Conservation (phyloP, 805 yeast species). For the Saccharomycopsis malanga region DNA sequence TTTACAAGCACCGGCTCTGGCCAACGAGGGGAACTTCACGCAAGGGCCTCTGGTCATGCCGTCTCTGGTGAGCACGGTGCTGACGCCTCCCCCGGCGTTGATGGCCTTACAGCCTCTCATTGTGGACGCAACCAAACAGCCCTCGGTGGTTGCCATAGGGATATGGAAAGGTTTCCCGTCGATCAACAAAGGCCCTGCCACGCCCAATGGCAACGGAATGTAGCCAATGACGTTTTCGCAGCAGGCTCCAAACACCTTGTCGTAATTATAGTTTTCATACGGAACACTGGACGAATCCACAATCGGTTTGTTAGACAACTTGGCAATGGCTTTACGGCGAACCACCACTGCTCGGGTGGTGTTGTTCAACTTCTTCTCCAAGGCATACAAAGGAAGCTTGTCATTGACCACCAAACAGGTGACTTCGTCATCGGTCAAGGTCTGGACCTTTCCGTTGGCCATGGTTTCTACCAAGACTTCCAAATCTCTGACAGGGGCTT, state of each 20-base stretch:
- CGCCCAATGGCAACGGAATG: slow-evolving; percentile 95
- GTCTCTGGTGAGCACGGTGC: slow-evolving; percentile 85
- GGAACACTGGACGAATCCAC: slow-evolving; percentile 71
- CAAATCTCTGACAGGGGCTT: slow-evolving; percentile 39
- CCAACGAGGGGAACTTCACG: slow-evolving; percentile 76
- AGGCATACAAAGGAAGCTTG: slow-evolving; percentile 83
- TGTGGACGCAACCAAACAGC: slow-evolving; percentile 95
- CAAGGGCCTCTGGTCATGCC: slow-evolving; percentile 99
- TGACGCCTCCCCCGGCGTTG: slow-evolving; percentile 94
- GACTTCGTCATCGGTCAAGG: slow-evolving; percentile 67
- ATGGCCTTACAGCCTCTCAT: slow-evolving; percentile 99
- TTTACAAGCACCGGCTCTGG: slow-evolving; percentile 91
- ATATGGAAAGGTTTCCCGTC: slow-evolving; percentile 85
- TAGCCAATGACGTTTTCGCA: slow-evolving; percentile 98
- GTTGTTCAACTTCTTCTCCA: slow-evolving; percentile 86
- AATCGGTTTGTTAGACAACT: slow-evolving; percentile 73
- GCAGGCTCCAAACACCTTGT: slow-evolving; percentile 96
- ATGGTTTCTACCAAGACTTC: slow-evolving; percentile 58
- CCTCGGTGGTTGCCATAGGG: slow-evolving; percentile 99
- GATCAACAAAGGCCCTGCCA: slow-evolving; percentile 92
- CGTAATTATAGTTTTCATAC: slow-evolving; percentile 77
- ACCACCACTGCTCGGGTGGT: slow-evolving; percentile 88
- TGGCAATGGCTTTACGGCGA: slow-evolving; percentile 89
- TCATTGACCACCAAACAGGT: slow-evolving; percentile 63
- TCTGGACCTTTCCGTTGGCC: slow-evolving; percentile 65